Conservation (phyloP, 352 stramenopile species). For the Phytopythium helicoides region DNA sequence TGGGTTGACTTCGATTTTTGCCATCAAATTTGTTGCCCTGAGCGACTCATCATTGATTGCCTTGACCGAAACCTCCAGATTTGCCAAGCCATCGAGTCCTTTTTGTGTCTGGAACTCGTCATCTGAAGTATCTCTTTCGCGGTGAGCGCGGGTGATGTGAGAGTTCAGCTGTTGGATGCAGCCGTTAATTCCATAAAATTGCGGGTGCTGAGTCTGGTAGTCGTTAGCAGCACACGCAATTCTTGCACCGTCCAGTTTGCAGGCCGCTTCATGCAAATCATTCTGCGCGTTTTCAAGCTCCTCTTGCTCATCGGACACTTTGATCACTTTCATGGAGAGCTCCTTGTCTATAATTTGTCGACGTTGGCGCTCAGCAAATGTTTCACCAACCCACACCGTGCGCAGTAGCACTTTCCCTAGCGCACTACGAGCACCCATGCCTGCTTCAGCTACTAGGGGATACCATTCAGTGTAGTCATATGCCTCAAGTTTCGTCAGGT, state of each 20-base stretch:
- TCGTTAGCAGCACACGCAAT: slow-evolving; percentile 64
- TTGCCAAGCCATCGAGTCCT: slow-evolving; percentile 55
- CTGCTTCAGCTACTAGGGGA: slow-evolving; percentile 34
- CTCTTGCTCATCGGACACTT: slow-evolving; percentile 57
- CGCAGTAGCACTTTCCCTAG: slow-evolving; percentile 55
- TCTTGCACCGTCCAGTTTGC: slow-evolving; percentile 63
- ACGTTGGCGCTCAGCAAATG: slow-evolving; percentile 42
- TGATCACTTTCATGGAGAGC: slow-evolving; percentile 48
- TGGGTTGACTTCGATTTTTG: slow-evolving; percentile 61
- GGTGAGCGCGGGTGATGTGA: slow-evolving; percentile 55
- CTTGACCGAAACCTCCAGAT: slow-evolving; percentile 57
- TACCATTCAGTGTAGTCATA: slow-evolving; percentile 55
- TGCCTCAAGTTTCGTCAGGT: slow-evolving; percentile 46
- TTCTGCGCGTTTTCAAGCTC: slow-evolving; percentile 70
- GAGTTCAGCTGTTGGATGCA: slow-evolving; percentile 70
- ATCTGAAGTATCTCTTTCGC: slow-evolving; percentile 49
- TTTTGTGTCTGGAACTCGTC: slow-evolving; percentile 53
- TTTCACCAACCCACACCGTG: slow-evolving; percentile 59
- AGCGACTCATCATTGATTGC: slow-evolving; percentile 30
- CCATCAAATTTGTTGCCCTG: slow-evolving; percentile 45
- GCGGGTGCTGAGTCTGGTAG: slow-evolving; percentile 54
- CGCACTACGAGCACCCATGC: slow-evolving; percentile 41
- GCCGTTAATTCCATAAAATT: slow-evolving; percentile 81
- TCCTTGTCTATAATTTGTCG: slow-evolving; percentile 58
- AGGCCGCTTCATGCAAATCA: slow-evolving; percentile 56